Conservation (phyloP, 2,329 filamentous ascomycete species). For the Geoglossum cookeanum region DNA sequence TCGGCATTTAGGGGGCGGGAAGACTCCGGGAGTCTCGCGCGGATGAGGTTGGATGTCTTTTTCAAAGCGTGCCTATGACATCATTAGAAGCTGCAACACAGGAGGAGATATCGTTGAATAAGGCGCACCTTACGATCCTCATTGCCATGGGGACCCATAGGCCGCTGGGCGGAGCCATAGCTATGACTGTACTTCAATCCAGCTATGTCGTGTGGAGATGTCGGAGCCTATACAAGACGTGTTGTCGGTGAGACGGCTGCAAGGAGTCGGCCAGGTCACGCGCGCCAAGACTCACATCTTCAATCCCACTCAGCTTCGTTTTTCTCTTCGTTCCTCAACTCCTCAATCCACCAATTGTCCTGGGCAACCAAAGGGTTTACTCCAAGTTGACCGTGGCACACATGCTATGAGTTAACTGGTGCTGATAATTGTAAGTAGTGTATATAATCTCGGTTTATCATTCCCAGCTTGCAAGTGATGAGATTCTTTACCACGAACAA, state of each 20-base stretch:
- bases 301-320: not conserved
- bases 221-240: not conserved
- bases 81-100: not conserved
- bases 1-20: slow-evolving; percentile 26
- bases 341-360: not conserved
- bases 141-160: slow-evolving; percentile 4
- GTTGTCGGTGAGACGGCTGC: not conserved
- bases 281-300: not conserved
- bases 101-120: not conserved
- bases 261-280: not conserved
- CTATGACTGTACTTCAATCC: not conserved
- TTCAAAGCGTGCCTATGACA: slow-evolving; percentile 26
- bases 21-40: slow-evolving; percentile 24
- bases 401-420: not conserved
- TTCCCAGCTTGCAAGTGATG: slow-evolving; percentile 14
- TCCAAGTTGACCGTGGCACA: not conserved
- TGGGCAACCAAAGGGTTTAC: not conserved
- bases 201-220: not conserved
- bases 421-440: not conserved
- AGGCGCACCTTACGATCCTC: not conserved
- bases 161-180: slow-evolving; percentile 3
- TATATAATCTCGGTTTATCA: not conserved
- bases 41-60: slow-evolving; percentile 26
- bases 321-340: not conserved
- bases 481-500: slow-evolving; percentile 30